phyloP scores from a whole-genome alignment of 2,329 filamentous ascomycete species.

The Tolypocladium amazonense region DNA sequence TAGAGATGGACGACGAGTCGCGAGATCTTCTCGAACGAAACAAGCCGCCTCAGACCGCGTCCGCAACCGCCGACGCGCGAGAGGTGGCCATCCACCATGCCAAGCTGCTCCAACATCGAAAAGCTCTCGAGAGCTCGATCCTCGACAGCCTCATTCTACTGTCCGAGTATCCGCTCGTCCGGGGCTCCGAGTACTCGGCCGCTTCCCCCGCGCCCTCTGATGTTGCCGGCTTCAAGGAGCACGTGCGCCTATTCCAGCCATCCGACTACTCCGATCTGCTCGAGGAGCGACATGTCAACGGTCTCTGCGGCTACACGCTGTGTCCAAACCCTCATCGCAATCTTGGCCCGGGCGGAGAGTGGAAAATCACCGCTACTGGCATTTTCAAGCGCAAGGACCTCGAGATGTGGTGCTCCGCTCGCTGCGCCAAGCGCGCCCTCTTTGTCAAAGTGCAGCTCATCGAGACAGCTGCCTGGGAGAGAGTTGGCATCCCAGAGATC shows the following conservation, averaged over 20 bases:
- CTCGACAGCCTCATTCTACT: constrained; percentile 62
- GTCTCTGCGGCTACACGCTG: constrained; percentile 72
- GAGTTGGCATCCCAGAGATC: constrained; percentile 47
- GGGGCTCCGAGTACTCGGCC: constrained; percentile 24
- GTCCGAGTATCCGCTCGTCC: constrained; percentile 43
- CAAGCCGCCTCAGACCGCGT: constrained; percentile 24
- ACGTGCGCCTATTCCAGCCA: constrained; percentile 68
- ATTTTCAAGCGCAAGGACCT: constrained; percentile 63
- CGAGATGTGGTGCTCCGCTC: constrained; percentile 78
- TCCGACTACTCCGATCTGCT: constrained; percentile 83
- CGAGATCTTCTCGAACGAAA: constrained; percentile 49
- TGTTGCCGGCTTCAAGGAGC: constrained; percentile 50
- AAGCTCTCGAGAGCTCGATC: constrained; percentile 65
- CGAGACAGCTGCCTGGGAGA: constrained; percentile 77
- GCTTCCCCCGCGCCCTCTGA: constrained; percentile 47
- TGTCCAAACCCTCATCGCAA: constrained; percentile 56
- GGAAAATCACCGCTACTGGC: constrained; percentile 49
- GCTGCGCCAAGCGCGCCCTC: constrained; percentile 68
- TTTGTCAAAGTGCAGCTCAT: constrained; percentile 84
- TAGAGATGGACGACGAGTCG: constrained; percentile 18
- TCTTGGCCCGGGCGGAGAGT: constrained; percentile 48
- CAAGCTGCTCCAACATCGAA: constrained; percentile 69
- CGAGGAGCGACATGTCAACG: constrained; percentile 76
- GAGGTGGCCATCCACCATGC: constrained; percentile 75
- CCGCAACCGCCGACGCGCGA: constrained; percentile 28